Base-by-base conservation (phyloP, 495 filamentous ascomycete genomes). In the Penicillium bovifimosum region DNA sequence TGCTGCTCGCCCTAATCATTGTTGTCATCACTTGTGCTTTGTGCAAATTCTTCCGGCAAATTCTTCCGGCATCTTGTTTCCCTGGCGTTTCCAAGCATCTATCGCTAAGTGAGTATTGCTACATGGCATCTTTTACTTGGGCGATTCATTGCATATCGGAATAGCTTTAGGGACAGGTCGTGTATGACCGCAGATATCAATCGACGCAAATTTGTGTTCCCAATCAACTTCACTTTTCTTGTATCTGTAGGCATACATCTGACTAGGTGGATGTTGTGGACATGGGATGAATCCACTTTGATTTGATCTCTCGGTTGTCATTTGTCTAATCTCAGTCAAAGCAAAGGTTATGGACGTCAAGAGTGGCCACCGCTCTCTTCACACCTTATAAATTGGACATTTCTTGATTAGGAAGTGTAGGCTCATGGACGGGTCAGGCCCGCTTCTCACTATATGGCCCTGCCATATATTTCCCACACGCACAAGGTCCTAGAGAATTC, bases 61-160 rank as follows among this genome's bases (percentile, higher is more conserved):
- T 59, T n/a, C n/a, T 24, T 24, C 20, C 20, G 20, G 20, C 20
- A 50, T 32, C 56, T 53, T 33, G 49, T 61, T 41, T 36, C 46
- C 54, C 32, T 33, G n/a, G 47, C 18, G 45, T 44, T 31, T 54
- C 32, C 10, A 47, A 54, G 54, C 43, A 52, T 63, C 17, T 55
- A 53, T 57, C 53, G 39, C 52, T 54, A 53, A 39, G 52, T 53
- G 47, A 52, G 50, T 47, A 41, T 53, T 47, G 54, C 47, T 49
- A 49, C 35, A 29, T 31, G 18, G 44, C 44, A 47, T 34, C 17
- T 33, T 58, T 58, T 36, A n/a, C 29, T 31, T 58, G 40, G 9
- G 34, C 39, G 46, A 24, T 52, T 51, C 20, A 54, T 53, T 44
- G 57, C 56, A 58, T 44, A 53, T 53, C 38, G 53, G 46, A 20